Evolutionary conservation across 2,329 filamentous ascomycete genomes (phyloP), one percentile per base, ranked within the genome.

Genomic region (Microsporum audouinii): DNA sequence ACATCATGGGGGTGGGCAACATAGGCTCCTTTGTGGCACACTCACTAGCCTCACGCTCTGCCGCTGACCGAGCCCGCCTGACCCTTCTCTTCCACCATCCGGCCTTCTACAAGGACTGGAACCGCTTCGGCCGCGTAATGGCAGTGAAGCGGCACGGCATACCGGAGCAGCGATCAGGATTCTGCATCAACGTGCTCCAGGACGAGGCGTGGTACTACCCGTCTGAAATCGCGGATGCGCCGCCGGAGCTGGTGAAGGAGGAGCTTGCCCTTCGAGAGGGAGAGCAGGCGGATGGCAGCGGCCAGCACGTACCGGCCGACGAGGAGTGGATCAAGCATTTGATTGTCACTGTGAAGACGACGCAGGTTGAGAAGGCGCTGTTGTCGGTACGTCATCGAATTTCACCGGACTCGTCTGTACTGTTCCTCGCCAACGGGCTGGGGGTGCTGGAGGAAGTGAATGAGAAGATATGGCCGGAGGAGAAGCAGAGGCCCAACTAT

Each of bases 401-500:
- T n/a, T 79, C 82, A 49, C 77, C 81, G 2, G 76, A 84, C 33
- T 89, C 87, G 0, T 88, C 89, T 0, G 81, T 96, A 5, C 84
- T 88, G 62, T 82, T 95, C 60, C 72, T 95, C 61, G 87, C 90
- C 61, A 88, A 92, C 64, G 90, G 91, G 0, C 83, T 97, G 73
- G 92, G 94, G 0, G 77, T 90, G 1, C 79, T 90, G n/a, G 91
- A 97, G 57, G 81, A 85, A 57, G 80, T 96, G 45, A 90, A 89
- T 67, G 74, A 80, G 38, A 73, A 80, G 8, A 72, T 95, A 33
- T 96, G 96, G 66, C 80, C 83, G 0, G 82, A 91, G 63, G 78
- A 82, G 0, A 71, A 75, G 0, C 78, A 76, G 0, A 81, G 88
- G 31, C 94, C 94, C 1, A 84, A 83, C 60, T 96, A 95, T 67